Base-by-base conservation (phyloP, 169 alveolate species). In the Plasmodium billcollinsi region DNA sequence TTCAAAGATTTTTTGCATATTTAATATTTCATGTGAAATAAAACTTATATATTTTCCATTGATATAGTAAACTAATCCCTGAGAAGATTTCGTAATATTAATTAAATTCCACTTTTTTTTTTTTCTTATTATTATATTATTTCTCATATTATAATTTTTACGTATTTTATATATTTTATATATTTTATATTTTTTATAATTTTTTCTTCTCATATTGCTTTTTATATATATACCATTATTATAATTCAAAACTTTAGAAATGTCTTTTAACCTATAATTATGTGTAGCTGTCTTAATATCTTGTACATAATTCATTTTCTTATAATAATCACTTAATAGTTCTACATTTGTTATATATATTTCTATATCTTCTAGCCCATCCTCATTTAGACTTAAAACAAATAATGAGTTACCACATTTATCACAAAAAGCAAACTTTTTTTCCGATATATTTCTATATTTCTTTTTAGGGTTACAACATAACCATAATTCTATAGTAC, bases 401-500 rank as follows among this genome's bases (percentile, higher is more conserved):
- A 80, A 67, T 69, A 71, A 47, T 18, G 85, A 67, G 59, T 80
- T 80, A 21, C 90, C 90, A 20, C 18, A 9, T 62, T 67, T 69
- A 52, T 80, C 90, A 52, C 85, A 80, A 67, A 80, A 54, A 26
- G 70, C 33, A 61, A 80, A 80, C 15, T 33, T 67, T 71, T 80
- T 80, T 6, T 29, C 29, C 4, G 21, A 39, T 67, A 47, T 62
- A 67, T 80, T 45, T 5, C 9, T 39, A 39, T 39, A 39, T n/a
- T 61, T 24, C 9, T 29, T 59, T 15, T 49, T 67, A 50, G 73
- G 11, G 21, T 61, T 24, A 56, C 67, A 59, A 67, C 5, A 80
- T 49, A 80, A 26, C 80, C 80, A 80, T 29, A 80, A 50, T 71
- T 80, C 90, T 80, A 80, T 54, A 9, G 90, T 80, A 61, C 72